Evolutionary conservation across 345 rosid species (phyloP).

Genomic region (Linum tenue): DNA sequence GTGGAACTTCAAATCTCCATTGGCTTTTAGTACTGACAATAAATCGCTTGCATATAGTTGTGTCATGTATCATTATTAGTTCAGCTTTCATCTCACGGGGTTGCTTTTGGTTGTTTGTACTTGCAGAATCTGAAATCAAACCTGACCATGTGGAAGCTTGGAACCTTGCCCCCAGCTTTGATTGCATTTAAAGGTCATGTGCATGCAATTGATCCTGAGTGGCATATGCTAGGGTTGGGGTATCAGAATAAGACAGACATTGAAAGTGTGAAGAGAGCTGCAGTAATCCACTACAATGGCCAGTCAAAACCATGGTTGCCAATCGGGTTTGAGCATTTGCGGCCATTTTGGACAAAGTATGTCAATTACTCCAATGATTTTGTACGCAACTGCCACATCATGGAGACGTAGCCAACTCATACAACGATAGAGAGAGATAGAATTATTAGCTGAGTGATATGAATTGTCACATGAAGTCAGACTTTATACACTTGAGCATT

Average conservation of each 20-base stretch:
- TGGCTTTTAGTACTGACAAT: too few relatives aligned
- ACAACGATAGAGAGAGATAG: neutral
- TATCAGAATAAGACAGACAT: conserved; percentile 25
- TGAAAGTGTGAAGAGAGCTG: conserved; percentile 44
- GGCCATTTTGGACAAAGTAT: conserved; percentile 60
- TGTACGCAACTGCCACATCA: conserved; percentile 60
- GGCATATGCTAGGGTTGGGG: conserved; percentile 87
- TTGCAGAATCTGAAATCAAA: conserved; percentile 60
- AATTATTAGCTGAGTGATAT: neutral
- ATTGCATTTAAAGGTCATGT: conserved; percentile 64
- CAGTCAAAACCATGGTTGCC: conserved; percentile 97
- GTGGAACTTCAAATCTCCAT: too few relatives aligned
- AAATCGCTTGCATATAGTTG: too few relatives aligned
- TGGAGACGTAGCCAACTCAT: conserved; percentile 15
- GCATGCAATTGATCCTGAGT: conserved; percentile 63
- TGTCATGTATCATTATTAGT: too few relatives aligned
- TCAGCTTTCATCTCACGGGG: too few relatives aligned
- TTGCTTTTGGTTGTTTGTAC: neutral
- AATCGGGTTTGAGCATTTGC: conserved; percentile 54
- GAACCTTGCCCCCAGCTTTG: conserved; percentile 65
- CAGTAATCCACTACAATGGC: conserved; percentile 83
- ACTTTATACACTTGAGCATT: neutral
- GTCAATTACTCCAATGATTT: conserved; percentile 60
- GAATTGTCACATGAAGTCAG: neutral
- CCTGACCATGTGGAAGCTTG: conserved; percentile 76